Percentiles rank a stretch among this genome's conserved stretches.
phyloP scores from a whole-genome alignment of 2,329 filamentous ascomycete species.

The Spiromastix sp. region DNA sequence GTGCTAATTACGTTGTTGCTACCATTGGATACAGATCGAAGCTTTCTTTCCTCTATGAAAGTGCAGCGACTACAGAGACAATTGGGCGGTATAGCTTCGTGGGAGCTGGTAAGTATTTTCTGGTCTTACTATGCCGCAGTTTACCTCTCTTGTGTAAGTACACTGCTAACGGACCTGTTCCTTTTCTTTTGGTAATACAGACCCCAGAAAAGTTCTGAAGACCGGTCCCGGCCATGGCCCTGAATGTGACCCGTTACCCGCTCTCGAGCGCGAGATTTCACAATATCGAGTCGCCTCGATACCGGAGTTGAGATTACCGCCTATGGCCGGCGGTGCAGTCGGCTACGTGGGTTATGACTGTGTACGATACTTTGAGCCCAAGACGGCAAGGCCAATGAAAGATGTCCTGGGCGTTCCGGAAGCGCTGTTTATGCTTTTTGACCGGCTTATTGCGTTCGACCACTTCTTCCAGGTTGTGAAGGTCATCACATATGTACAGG shows the following conservation, averaged over 20 bases:
- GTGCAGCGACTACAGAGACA: slow-evolving; percentile 79
- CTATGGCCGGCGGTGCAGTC: slow-evolving; percentile 82
- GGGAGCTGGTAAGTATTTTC: slow-evolving; percentile 51
- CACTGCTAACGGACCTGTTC: neutral
- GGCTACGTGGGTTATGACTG: slow-evolving; percentile 98
- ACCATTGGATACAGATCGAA: slow-evolving; percentile 43
- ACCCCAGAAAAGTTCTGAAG: slow-evolving; percentile 66
- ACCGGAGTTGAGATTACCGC: slow-evolving; percentile 71
- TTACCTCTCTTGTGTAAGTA: neutral
- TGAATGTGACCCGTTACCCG: slow-evolving; percentile 71
- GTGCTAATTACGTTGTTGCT: neutral
- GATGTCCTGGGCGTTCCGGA: slow-evolving; percentile 85
- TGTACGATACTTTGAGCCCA: slow-evolving; percentile 94
- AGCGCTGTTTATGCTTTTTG: slow-evolving; percentile 92
- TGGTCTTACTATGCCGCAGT: neutral
- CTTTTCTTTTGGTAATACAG: slow-evolving; percentile 19
- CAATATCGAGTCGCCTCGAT: slow-evolving; percentile 72
- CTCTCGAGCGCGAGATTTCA: slow-evolving; percentile 69
- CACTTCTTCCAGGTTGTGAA: slow-evolving; percentile 89
- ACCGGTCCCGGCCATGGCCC: slow-evolving; percentile 82
- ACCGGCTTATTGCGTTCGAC: slow-evolving; percentile 89
- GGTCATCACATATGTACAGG: slow-evolving; percentile 79
- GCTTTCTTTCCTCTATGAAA: slow-evolving; percentile 91
- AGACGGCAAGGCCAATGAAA: slow-evolving; percentile 79
- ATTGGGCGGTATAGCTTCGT: slow-evolving; percentile 95